Evolutionary conservation across 1,139 yeast species (phyloP), one percentile per base, ranked within the genome.

Genomic region (Lodderomyces parapsilosis): DNA sequence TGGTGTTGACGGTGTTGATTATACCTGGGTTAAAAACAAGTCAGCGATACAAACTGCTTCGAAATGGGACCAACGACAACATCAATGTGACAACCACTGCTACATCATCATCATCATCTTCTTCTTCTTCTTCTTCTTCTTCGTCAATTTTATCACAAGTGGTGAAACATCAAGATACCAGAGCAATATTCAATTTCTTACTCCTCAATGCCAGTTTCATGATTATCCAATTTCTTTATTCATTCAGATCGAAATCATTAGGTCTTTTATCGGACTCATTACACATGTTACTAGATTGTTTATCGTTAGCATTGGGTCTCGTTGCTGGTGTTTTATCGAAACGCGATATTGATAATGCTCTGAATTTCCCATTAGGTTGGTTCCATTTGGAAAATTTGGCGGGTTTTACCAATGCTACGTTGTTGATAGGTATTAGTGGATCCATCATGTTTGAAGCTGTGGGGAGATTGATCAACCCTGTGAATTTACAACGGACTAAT

Each of bases 211-310:
- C 95, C 18, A 78, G 93, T 1, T 94, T 93, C 64, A 94, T 94
- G 99, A 80, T 94, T 56, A 83, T 94, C 36, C 99, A 94, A 64
- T 74, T 93, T 51, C 67, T 91, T 13, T 94, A 94, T 59, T 91
- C 98, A 1, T 86, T 94, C 63, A 74, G 96, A 49, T 90, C 98
- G 0, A 91, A 88, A 57, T 91, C 98, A 0, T 68, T 94, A 33
- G 98, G 99, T 7, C 71, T 94, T 22, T 66, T 94, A 39, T 89
- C 96, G 6, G 99, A 94, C 57, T 89, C 96, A 3, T 73, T 93
- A 41, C 99, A 93, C 63, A 93, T 93, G 99, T 88, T 96, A 2
- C 72, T 93, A 45, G 99, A 93, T 62, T 93, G 99, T 60, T 75
- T 90, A 1, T 95, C 99, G 0, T 68, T 93, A 42, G 82, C 94